Base-by-base conservation (phyloP, 2,329 filamentous ascomycete genomes). In the Fusarium pininemorale region DNA sequence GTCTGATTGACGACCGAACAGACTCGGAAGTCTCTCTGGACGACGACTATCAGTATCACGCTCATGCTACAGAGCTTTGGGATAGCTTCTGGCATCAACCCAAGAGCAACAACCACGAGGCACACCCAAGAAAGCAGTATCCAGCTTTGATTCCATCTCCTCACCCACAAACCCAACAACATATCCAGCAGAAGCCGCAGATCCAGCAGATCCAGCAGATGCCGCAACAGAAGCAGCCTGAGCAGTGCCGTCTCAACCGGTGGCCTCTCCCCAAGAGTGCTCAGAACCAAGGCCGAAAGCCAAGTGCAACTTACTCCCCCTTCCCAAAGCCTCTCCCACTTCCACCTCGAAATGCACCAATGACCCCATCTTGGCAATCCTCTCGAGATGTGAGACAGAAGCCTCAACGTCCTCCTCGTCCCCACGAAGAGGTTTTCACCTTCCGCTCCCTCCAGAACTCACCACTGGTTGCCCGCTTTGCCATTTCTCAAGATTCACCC, bases 21-120 rank as follows among this genome's bases (percentile, higher is more conserved):
- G 87, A 88, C 73, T 88, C 87, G 9, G 87, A 89, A 58, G 77
- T 80, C 24, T 89, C 87, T 11, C 73, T 81, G 38, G 87, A 89
- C 26, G 87, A 88, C 47, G 87, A 89, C 72, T 84, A 84, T 63
- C 84, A 86, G 67, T 85, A 87, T 69, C 84, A 86, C 63, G 77
- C 82, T 26, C 83, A 86, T 38, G 82, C 82, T 10, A 78, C 83
- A 32, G 84, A 87, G 73, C 77, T 88, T 6, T 89, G 87, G 87
- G 85, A 89, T 74, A 85, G 81, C 60, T 89, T 88, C 75, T 88
- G 86, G 87, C 75, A 76, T 44, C 75, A 62, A 14, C 69, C 38
- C 54, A 75, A 72, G 50, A 66, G 70, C 22, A 63, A 72, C 18
- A 44, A 55, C 3, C 24, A 47, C 45, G 72, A 73, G 28, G 51